Base-by-base conservation (phyloP, 805 yeast genomes). In the Hagleromyces aurorensis region DNA sequence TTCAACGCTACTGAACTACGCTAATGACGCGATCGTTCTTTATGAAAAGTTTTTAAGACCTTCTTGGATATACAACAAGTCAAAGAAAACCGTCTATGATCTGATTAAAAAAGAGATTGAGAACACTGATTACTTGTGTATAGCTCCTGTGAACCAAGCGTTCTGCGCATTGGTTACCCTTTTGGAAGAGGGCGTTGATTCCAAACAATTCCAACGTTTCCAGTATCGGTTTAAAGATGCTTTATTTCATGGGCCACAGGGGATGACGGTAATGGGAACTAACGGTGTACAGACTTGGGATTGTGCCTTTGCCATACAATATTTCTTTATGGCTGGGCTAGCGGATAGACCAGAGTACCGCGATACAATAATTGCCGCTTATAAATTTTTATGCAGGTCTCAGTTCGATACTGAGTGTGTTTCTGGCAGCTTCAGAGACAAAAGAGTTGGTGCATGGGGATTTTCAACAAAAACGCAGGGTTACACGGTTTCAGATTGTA, bases 271-370 rank as follows among this genome's bases (percentile, higher is more conserved):
- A 33, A 84, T 81, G 83, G 99, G 99, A 3, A 91, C 99, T 1
- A 91, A 91, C 55, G 99, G 99, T 14, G 84, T 83, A 0, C 99
- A 91, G 58, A 87, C 80, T 1, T 91, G 99, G 98, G 99, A 91
- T 56, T 77, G 78, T 16, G 87, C 96, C 0, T 89, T 91, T 61
- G 80, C 83, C 33, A 65, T 91, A 15, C 98, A 91, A 51, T 83
- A 84, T 47, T 69, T 74, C 38, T 76, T 84, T 36, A 62, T 70
- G 46, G 82, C 94, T 0, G 95, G 94, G 0, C 57, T 87, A 19
- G 87, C 83, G 3, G 79, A 75, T 16, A 44, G 64, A 19, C 76
- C 81, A 1, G 75, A 78, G 51, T 84, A 72, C 52, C 72, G 71
- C 25, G 70, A 72, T 5, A 63, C 74, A 43, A 71, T 91, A 12